These are phyloP conservation scores for Phoma herbarum DNA, from an alignment of 2,329 filamentous ascomycete species.

Conservation along the genomic window DNA sequence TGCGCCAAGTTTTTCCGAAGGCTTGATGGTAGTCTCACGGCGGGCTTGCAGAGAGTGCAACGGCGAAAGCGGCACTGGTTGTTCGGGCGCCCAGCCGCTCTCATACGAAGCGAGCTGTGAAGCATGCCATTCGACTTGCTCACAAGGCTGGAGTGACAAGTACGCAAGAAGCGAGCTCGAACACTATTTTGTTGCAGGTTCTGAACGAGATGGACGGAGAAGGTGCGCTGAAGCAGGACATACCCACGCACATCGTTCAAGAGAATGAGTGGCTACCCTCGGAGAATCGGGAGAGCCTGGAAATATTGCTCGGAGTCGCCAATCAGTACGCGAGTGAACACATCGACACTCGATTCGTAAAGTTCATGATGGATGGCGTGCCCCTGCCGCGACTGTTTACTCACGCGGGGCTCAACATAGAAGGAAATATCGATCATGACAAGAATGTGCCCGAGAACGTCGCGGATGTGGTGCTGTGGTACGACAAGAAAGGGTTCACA, in stretches of 20 bases:
- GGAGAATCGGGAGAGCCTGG: conserved; percentile 17
- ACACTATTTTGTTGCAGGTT: conserved; percentile 37
- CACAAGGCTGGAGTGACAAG: conserved; percentile 44
- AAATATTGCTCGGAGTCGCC: conserved; percentile 35
- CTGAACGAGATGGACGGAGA: conserved; percentile 39
- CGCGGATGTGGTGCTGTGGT: conserved; percentile 36
- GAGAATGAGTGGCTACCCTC: conserved; percentile 20
- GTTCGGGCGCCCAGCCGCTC: conserved; percentile 32
- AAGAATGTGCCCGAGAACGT: conserved; percentile 32
- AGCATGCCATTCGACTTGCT: conserved; percentile 31
- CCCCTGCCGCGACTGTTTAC: conserved; percentile 44
- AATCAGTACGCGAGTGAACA: conserved; percentile 37
- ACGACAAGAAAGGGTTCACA: conserved; percentile 44
- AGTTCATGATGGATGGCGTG: conserved; percentile 49
- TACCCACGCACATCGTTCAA: conserved; percentile 27
- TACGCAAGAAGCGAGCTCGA: conserved; percentile 46
- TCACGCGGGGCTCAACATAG: conserved; percentile 35
- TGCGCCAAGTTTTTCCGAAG: conserved; percentile 35
- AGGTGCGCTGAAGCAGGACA: conserved; percentile 34
- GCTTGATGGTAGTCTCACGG: conserved; percentile 39
- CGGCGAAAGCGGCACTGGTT: conserved; percentile 30
- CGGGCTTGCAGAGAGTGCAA: conserved; percentile 39
- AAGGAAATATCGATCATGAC: conserved; percentile 36
- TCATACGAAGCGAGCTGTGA: conserved; percentile 26
- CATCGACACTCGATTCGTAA: conserved; percentile 46